Evolutionary conservation across 345 rosid species (phyloP).

Genomic region (Eucalyptus sp.): DNA sequence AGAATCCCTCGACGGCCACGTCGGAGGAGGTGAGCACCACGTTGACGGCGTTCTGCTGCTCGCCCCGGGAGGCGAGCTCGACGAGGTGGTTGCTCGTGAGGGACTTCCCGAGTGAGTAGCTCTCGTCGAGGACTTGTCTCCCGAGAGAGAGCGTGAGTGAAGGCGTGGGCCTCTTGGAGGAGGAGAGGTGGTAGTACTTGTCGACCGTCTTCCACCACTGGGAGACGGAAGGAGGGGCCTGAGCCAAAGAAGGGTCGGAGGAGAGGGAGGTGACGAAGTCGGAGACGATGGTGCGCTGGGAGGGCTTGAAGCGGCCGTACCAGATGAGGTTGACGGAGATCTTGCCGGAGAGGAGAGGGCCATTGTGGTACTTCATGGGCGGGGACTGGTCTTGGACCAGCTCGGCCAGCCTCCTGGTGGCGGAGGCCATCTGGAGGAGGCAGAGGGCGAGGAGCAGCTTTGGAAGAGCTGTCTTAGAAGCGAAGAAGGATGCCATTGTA

Average conservation of each 20-base stretch:
- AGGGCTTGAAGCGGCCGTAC: conserved; percentile 69
- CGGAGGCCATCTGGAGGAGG: background rate
- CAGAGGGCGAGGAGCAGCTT: background rate
- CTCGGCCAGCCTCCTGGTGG: conserved; percentile 14
- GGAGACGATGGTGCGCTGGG: conserved; percentile 51
- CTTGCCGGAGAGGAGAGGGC: conserved; percentile 59
- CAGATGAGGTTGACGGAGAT: conserved; percentile 59
- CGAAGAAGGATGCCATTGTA: background rate
- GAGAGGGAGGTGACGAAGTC: conserved; percentile 51
- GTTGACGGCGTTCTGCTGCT: conserved; percentile 18
- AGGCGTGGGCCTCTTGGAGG: conserved; percentile 2
- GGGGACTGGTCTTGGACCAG: conserved; percentile 16
- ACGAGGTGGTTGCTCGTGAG: background rate
- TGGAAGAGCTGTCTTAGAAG: background rate
- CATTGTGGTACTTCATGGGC: conserved; percentile 51
- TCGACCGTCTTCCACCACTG: conserved; percentile 67
- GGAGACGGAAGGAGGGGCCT: conserved; percentile 45
- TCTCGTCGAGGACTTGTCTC: background rate
- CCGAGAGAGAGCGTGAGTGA: background rate
- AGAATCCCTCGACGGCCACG: conserved; percentile 42
- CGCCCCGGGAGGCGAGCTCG: background rate
- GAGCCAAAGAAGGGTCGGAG: background rate
- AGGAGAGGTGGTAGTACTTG: conserved; percentile 39
- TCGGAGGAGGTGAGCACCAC: conserved; percentile 42
- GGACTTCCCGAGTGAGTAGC: background rate